Evolutionary conservation across 805 yeast species (phyloP).

Genomic region (Metschnikowia reukaufii): DNA sequence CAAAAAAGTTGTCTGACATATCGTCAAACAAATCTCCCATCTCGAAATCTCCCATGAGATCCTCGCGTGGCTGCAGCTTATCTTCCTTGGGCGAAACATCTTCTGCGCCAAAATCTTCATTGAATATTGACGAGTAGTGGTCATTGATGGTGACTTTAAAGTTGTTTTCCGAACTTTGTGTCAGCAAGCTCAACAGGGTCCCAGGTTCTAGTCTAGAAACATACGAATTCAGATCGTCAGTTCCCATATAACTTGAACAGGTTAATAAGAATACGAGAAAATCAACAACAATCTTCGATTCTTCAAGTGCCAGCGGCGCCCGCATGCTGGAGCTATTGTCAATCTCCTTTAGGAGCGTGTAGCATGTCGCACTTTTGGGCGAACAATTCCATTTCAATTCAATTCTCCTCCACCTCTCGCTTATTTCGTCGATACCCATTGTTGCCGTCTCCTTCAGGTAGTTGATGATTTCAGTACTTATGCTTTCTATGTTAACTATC

Average conservation of each 20-base stretch:
- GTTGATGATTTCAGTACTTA: slow-evolving; percentile 8
- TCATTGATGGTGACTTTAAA: slow-evolving; percentile 14
- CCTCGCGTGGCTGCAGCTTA: slow-evolving; percentile 9
- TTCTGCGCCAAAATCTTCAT: slow-evolving; percentile 8
- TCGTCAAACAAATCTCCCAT: slow-evolving; percentile 23
- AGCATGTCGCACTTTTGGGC: slow-evolving; percentile 3
- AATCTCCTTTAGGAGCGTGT: slow-evolving; percentile 10
- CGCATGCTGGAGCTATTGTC: slow-evolving; percentile 5
- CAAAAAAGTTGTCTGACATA: slow-evolving; percentile 18
- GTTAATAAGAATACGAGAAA: slow-evolving; percentile 12
- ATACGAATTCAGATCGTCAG: slow-evolving; percentile 2
- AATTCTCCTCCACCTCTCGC: slow-evolving; percentile 13
- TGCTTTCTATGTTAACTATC: background rate
- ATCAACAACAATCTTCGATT: slow-evolving; percentile 15
- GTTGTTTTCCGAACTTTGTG: background rate
- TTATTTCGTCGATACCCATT: background rate
- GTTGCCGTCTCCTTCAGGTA: slow-evolving; percentile 1
- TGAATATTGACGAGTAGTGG: slow-evolving; percentile 19
- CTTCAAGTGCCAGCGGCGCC: slow-evolving; percentile 9
- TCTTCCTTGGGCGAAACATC: slow-evolving; percentile 4
- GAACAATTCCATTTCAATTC: slow-evolving; percentile 1
- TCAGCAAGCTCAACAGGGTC: background rate
- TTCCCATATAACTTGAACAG: slow-evolving; percentile 2
- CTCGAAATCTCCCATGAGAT: slow-evolving; percentile 18
- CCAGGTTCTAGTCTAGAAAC: background rate